Percentiles rank a stretch among this genome's conserved stretches.
These are phyloP conservation scores for Aspergillus thermomutatus DNA, from an alignment of 2,329 filamentous ascomycete species.

Conservation along the genomic window DNA sequence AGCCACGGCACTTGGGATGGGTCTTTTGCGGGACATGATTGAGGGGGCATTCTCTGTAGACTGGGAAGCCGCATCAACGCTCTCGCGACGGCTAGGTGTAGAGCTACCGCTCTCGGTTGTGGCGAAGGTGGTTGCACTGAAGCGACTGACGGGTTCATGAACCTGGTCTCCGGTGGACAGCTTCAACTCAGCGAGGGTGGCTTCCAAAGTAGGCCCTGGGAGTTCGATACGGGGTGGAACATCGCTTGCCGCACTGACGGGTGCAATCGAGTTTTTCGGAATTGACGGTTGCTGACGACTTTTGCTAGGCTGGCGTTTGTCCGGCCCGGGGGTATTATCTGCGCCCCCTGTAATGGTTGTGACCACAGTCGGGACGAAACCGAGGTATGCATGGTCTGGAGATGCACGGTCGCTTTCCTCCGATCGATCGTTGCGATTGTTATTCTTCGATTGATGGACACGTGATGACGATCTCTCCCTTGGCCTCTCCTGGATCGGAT, in stretches of 20 bases:
- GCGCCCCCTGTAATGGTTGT: conserved; percentile 32
- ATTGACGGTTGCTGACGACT: conserved; percentile 30
- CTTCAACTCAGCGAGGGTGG: conserved; percentile 32
- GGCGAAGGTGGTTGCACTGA: conserved; percentile 62
- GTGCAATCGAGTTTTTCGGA: conserved; percentile 5
- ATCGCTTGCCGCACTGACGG: conserved; percentile 11
- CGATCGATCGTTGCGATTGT: conserved; percentile 16
- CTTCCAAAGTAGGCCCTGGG: conserved; percentile 27
- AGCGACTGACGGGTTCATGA: conserved; percentile 57
- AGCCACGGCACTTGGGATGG: conserved; percentile 29
- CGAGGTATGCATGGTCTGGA: conserved; percentile 25
- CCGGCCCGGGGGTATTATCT: conserved; percentile 5
- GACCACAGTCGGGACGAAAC: conserved; percentile 28
- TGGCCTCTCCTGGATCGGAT: conserved; percentile 61
- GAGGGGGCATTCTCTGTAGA: conserved; percentile 30
- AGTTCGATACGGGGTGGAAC: conserved; percentile 22
- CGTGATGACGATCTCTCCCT: conserved; percentile 56
- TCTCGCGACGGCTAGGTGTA: conserved; percentile 37
- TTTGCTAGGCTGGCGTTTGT: conserved; percentile 21
- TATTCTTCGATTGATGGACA: conserved; percentile 24
- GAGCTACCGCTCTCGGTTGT: conserved; percentile 49
- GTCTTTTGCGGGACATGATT: conserved; percentile 42
- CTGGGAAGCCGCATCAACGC: conserved; percentile 28
- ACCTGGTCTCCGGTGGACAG: conserved; percentile 32
- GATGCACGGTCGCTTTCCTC: conserved; percentile 30